A percentile compares a stretch with the other conserved stretches of the same genome.
Evolutionary conservation across 164 flowering plant genomes (phyloP).

Genomic region (Sedum album): DNA sequence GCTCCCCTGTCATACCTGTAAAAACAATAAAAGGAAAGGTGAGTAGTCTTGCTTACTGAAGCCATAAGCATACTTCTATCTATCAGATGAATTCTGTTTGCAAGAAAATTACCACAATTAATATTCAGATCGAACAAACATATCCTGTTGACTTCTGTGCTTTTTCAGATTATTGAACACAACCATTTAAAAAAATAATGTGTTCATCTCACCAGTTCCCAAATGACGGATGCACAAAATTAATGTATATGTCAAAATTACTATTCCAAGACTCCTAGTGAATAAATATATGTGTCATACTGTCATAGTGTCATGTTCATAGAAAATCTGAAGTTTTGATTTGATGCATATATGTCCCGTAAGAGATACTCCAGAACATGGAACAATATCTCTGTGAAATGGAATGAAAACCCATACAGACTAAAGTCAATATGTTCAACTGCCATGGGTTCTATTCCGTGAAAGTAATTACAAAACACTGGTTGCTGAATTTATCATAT

Average conservation of each 20-base stretch:
- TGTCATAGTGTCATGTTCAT: background rate
- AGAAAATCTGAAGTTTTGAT: constrained; percentile 13
- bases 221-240: background rate
- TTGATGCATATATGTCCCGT: background rate
- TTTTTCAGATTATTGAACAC: background rate
- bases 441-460: background rate
- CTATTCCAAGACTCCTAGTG: background rate
- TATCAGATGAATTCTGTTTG: background rate
- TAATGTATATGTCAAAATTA: background rate
- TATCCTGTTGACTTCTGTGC: background rate
- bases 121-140: background rate
- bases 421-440: too few relatives aligned
- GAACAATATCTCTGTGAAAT: too few relatives aligned
- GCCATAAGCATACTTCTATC: background rate
- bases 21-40: background rate
- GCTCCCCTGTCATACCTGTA: constrained; percentile 86
- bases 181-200: background rate
- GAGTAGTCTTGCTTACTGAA: background rate
- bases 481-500: background rate
- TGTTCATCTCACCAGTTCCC: background rate
- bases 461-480: background rate
- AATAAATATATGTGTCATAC: background rate
- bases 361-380: background rate
- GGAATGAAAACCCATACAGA: too few relatives aligned
- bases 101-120: background rate